These are phyloP conservation scores for Cucumis cinereus DNA, from an alignment of 306 rosid genomes.

Conservation along the genomic window DNA sequence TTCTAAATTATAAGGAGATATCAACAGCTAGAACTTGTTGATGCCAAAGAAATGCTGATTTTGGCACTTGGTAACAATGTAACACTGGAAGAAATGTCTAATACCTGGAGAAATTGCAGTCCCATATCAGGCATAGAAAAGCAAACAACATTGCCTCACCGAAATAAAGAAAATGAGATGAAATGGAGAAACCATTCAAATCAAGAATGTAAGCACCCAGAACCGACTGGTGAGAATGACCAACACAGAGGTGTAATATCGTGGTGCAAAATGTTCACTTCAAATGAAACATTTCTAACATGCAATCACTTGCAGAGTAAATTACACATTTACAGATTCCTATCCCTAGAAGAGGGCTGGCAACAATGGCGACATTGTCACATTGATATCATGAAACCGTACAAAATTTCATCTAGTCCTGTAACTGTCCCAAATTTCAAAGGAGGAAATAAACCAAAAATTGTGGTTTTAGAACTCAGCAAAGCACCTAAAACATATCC, in stretches of 20 bases:
- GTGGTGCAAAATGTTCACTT: not conserved
- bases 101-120: not conserved
- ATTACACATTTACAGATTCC: not conserved
- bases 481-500: not conserved
- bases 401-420: not conserved
- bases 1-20: not conserved
- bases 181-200: not conserved
- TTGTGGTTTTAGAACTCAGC: not conserved
- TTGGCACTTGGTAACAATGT: not conserved
- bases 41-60: not conserved
- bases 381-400: not conserved
- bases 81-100: not conserved
- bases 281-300: not conserved
- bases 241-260: not conserved
- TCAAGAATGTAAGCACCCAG: not conserved
- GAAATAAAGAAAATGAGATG: not conserved
- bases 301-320: not conserved
- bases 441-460: not conserved
- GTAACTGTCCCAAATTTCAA: not conserved
- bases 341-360: not conserved
- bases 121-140: not conserved
- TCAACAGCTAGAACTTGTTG: not conserved
- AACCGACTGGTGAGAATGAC: not conserved
- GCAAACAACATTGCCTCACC: not conserved
- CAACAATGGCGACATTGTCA: constrained; percentile 5